Conservation (phyloP, 495 filamentous ascomycete genomes). For the Penicillium mononematosum region DNA sequence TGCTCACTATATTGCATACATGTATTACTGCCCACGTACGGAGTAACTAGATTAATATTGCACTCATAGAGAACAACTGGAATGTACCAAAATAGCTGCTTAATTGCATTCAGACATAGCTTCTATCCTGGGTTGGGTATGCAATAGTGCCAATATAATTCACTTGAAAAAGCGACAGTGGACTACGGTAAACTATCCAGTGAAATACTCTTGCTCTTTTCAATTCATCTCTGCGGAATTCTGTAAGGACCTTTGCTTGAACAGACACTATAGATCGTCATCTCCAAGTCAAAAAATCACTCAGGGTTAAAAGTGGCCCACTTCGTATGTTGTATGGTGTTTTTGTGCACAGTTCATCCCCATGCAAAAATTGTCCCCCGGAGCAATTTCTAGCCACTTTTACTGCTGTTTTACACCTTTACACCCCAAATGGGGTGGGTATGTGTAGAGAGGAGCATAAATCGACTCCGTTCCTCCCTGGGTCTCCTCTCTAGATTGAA, state of each 20-base stretch:
- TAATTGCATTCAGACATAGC: neutral
- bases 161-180: neutral
- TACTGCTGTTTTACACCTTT: slow-evolving; percentile 1
- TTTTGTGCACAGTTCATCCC: slow-evolving; percentile 9
- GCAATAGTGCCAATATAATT: neutral
- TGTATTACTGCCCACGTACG: neutral
- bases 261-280: too few species aligned
- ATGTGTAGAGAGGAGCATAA: slow-evolving; percentile 17
- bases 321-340: neutral
- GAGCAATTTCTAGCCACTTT: slow-evolving; percentile 5
- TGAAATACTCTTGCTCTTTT: too few species aligned
- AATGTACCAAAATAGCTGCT: neutral
- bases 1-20: neutral
- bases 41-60: neutral
- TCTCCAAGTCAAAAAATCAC: too few species aligned
- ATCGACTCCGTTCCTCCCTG: neutral
- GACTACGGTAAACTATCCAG: neutral
- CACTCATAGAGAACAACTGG: neutral
- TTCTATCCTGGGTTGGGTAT: neutral
- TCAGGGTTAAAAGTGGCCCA: neutral
- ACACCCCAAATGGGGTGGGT: neutral
- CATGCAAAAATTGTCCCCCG: slow-evolving; percentile 12
- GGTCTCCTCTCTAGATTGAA: slow-evolving; percentile 7
- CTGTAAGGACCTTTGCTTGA: too few species aligned
- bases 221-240: too few species aligned